Conservation (phyloP, 306 rosid species). For the Senna tora region DNA sequence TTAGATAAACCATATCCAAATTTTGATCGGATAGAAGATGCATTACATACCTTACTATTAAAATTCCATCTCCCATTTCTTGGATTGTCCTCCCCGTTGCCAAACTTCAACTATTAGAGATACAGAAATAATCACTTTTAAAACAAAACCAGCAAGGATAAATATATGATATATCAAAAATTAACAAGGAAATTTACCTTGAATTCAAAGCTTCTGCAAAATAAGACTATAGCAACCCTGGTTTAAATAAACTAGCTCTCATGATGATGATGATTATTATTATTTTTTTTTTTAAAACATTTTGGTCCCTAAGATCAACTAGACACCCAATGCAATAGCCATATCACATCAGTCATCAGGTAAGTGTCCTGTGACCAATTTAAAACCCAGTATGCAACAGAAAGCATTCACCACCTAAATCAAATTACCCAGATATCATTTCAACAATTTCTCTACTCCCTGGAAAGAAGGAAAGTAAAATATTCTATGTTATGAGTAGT, state of each 20-base stretch:
- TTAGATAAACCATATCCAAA: background rate
- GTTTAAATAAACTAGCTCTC: background rate
- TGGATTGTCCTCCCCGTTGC: slow-evolving; percentile 84
- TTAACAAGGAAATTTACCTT: background rate
- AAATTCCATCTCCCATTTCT: slow-evolving; percentile 94
- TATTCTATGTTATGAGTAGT: background rate
- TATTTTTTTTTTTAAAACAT: no score
- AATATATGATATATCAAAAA: background rate
- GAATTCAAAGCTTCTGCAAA: background rate
- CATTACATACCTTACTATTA: slow-evolving; percentile 67
- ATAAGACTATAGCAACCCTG: background rate
- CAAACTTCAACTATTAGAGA: slow-evolving; percentile 67
- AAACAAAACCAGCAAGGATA: background rate
- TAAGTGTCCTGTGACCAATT: background rate
- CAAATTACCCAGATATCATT: background rate
- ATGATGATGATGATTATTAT: no score
- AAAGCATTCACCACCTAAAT: background rate
- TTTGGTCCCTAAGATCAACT: background rate
- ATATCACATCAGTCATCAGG: background rate
- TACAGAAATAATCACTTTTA: background rate
- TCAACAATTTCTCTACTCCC: background rate
- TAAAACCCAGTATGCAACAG: background rate
- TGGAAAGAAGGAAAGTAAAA: background rate
- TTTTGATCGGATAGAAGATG: background rate
- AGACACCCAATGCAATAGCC: background rate